Base-by-base conservation (phyloP, 2,329 filamentous ascomycete genomes). In the Hysterium pulicare region DNA sequence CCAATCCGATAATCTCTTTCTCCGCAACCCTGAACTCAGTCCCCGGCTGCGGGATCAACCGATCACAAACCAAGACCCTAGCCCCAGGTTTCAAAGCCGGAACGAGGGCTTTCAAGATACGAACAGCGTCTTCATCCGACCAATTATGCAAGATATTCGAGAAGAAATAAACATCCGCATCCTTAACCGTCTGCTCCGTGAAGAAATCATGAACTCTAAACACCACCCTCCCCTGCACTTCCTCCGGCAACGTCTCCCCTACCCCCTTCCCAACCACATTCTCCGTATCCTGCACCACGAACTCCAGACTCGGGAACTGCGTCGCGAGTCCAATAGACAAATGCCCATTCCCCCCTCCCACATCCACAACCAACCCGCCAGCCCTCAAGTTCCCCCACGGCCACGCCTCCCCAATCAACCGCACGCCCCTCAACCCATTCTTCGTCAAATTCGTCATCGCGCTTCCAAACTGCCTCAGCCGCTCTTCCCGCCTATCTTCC, bases 131-230 rank as follows among this genome's bases (percentile, higher is more conserved):
- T 2, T 44, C 39, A 33, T 61, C 57, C 11, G 44, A 43, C 47
- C 54, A 60, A 42, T 58, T 47, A 41, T 59, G 57, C 17, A 59
- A 40, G 26, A 61, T 49, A 42, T 43, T 44, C 6, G 48, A 33
- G 33, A 59, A 40, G 33, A 57, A 48, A 31, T 58, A 59, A 2
- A 52, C 50, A 30, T 53, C 50, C 10, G 55, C 57, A 23, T n/a
- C n/a, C n/a, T n/a, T n/a, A n/a, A n/a, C n/a, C n/a, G n/a, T n/a
- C n/a, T n/a, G n/a, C n/a, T n/a, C 36, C 33, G 5, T 37, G 30
- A 50, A 59, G 40, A 59, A 57, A 44, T 60, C 51, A 40, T 60
- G 51, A 23, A 44, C 44, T 50, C n/a, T 9, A 16, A 32, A 32
- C 4, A 4, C 5, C 28, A 32, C 28, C 13, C 28, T 13, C 5